Conservation (phyloP, 2,329 filamentous ascomycete genomes). For the Fusarium nurragi region DNA sequence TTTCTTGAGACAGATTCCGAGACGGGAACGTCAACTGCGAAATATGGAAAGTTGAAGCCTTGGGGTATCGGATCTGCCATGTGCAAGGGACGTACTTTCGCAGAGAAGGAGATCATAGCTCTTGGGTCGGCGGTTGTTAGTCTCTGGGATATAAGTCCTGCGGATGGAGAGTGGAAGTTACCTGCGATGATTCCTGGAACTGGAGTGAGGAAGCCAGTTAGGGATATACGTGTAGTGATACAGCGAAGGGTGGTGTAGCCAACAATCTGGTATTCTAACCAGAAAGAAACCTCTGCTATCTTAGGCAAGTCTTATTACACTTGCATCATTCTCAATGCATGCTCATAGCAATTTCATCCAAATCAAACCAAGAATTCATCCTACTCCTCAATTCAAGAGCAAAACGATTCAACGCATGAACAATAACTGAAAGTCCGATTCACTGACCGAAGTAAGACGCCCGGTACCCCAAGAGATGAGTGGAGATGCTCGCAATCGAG, state of each 20-base stretch:
- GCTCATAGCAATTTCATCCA: neutral
- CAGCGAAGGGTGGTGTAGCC: neutral
- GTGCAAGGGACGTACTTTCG: conserved; percentile 42
- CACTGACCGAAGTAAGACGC: neutral
- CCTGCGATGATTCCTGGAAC: conserved; percentile 26
- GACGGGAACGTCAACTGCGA: conserved; percentile 15
- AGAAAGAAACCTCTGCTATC: neutral
- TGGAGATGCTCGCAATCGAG: neutral
- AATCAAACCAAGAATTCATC: neutral
- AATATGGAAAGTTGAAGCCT: conserved; percentile 37
- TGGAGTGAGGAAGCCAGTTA: conserved; percentile 23
- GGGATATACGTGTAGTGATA: conserved; percentile 36
- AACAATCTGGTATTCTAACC: neutral
- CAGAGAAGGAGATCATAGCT: conserved; percentile 38
- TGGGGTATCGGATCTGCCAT: conserved; percentile 38
- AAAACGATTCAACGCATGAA: neutral
- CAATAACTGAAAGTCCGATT: neutral
- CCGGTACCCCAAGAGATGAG: neutral
- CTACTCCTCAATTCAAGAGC: neutral
- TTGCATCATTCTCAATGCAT: neutral
- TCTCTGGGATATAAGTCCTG: conserved; percentile 30
- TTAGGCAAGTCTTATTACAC: neutral
- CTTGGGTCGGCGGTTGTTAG: conserved; percentile 24
- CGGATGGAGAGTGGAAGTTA: conserved; percentile 16
- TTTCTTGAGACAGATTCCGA: conserved; percentile 27